These are phyloP conservation scores for Blastobotrys americana DNA, from an alignment of 805 yeast genomes.

Conservation along the genomic window DNA sequence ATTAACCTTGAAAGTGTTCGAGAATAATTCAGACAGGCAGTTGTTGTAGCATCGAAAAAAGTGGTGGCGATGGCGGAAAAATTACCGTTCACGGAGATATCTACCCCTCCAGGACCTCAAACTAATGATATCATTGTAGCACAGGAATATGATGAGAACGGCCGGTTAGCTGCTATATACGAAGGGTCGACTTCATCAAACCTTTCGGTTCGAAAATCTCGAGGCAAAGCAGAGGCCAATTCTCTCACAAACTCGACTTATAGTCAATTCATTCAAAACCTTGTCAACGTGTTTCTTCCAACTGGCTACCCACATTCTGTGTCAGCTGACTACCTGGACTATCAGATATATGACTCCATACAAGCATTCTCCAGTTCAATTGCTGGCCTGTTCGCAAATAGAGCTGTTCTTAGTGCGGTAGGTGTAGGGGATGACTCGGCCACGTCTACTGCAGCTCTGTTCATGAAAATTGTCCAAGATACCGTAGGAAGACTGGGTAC, in stretches of 20 bases:
- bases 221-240: neutral
- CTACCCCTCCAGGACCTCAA: too few relatives aligned
- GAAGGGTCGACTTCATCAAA: constrained; percentile 13
- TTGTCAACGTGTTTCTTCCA: constrained; percentile 30
- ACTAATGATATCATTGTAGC: constrained; percentile 3
- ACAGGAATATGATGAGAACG: constrained; percentile 20
- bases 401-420: constrained; percentile 31
- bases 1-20: too few relatives aligned
- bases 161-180: constrained; percentile 15
- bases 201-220: constrained; percentile 5
- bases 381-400: constrained; percentile 29
- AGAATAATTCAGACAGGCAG: too few relatives aligned
- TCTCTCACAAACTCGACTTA: neutral
- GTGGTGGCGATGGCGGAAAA: too few relatives aligned
- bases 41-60: too few relatives aligned
- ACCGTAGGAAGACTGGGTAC: constrained; percentile 33
- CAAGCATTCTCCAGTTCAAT: constrained; percentile 33
- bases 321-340: constrained; percentile 27
- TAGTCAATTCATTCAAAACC: constrained; percentile 16
- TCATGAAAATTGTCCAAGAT: constrained; percentile 31
- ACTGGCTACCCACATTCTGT: constrained; percentile 33
- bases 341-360: constrained; percentile 33
- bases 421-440: constrained; percentile 34
- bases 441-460: constrained; percentile 32
- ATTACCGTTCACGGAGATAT: too few relatives aligned